These are phyloP conservation scores for Podaxis mareebaensis DNA, from an alignment of 768 basidiomycete genomes.

Conservation along the genomic window DNA sequence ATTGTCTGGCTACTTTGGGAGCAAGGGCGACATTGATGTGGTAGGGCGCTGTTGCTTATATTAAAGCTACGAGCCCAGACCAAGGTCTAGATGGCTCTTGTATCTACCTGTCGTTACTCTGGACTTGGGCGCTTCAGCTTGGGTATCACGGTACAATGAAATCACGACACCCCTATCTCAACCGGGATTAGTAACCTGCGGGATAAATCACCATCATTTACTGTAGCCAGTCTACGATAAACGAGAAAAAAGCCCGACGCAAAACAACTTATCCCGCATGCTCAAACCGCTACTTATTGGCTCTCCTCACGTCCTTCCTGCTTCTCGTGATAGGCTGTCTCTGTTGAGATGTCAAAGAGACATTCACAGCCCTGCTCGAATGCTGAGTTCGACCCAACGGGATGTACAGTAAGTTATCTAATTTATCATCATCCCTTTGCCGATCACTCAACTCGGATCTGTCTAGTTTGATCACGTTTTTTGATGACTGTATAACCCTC, in stretches of 20 bases:
- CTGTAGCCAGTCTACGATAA: too few relatives aligned
- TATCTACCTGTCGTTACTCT: background rate
- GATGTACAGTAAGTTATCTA: background rate
- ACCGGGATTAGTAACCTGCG: background rate
- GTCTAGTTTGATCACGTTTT: too few relatives aligned
- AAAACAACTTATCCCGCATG: too few relatives aligned
- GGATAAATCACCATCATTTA: too few relatives aligned
- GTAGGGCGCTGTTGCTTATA: background rate
- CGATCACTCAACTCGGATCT: too few relatives aligned
- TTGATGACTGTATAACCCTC: too few relatives aligned
- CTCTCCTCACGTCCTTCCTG: too few relatives aligned
- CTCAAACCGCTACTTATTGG: too few relatives aligned
- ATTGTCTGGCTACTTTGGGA: background rate
- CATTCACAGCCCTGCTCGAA: background rate
- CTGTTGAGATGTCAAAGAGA: background rate
- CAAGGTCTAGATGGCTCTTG: background rate
- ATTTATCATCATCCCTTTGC: too few relatives aligned
- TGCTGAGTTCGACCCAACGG: background rate
- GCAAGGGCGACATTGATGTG: background rate
- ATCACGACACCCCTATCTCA: background rate
- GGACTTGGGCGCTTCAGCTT: background rate
- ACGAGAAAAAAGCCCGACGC: too few relatives aligned
- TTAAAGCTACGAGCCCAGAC: background rate
- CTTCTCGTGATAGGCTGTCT: background rate
- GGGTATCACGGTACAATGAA: background rate